phyloP scores from a whole-genome alignment of 768 basidiomycete genomes.

The Termitomyces sp. region DNA sequence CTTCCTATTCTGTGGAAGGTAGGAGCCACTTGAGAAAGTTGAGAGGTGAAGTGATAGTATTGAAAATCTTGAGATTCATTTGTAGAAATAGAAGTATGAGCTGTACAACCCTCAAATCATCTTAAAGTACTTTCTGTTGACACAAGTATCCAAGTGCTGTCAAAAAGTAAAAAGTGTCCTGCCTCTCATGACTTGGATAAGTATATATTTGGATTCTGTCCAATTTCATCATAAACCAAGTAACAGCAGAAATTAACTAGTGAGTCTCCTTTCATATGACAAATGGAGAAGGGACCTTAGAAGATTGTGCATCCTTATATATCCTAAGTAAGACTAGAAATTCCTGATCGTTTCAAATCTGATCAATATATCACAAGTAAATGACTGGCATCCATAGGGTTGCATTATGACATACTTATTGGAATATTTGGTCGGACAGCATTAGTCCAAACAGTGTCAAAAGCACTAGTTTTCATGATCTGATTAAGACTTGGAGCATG shows the following conservation, averaged over 20 bases:
- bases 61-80: too few relatives aligned
- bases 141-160: too few relatives aligned
- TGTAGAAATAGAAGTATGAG: too few relatives aligned
- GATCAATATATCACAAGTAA: not conserved
- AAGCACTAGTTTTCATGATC: constrained; percentile 20
- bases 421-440: constrained; percentile 34
- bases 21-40: too few relatives aligned
- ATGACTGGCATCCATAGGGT: not conserved
- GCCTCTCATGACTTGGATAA: too few relatives aligned
- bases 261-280: not conserved
- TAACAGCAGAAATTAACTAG: not conserved
- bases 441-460: constrained; percentile 30
- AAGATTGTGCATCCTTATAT: too few relatives aligned
- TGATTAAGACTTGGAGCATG: not conserved
- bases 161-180: too few relatives aligned
- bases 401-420: constrained; percentile 7
- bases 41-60: too few relatives aligned
- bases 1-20: too few relatives aligned
- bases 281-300: not conserved
- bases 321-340: constrained; percentile 10
- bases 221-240: not conserved
- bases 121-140: too few relatives aligned
- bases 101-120: too few relatives aligned
- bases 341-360: constrained; percentile 15
- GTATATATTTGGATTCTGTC: too few relatives aligned